phyloP scores from a whole-genome alignment of 306 rosid species.

The Prunus mira region DNA sequence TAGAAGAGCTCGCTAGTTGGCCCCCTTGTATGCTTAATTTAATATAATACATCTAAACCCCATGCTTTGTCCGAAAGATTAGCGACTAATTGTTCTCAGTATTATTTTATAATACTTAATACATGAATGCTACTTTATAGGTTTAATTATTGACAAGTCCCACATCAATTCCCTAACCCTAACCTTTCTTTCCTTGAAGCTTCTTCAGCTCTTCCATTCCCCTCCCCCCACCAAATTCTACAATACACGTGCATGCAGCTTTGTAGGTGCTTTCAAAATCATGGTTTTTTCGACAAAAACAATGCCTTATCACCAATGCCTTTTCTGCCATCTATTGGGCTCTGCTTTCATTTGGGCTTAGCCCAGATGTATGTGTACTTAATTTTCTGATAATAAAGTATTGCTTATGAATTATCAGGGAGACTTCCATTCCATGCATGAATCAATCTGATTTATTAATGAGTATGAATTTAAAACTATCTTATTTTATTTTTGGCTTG shows the following conservation, averaged over 20 bases:
- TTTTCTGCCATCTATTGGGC: not conserved
- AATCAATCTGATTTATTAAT: not conserved
- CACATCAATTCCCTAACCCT: not conserved
- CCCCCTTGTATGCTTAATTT: not conserved
- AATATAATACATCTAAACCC: constrained; percentile 9
- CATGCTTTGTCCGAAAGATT: not conserved
- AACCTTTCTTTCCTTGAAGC: constrained; percentile 39
- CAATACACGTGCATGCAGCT: constrained; percentile 5
- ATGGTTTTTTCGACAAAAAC: constrained; percentile 6
- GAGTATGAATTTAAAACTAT: not conserved
- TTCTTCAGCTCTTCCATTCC: constrained; percentile 30
- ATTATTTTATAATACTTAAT: not conserved
- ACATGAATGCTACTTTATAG: not conserved
- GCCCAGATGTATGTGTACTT: not conserved
- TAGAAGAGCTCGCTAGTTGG: not conserved
- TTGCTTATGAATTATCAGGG: not conserved
- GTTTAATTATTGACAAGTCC: constrained; percentile 22
- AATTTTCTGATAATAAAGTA: not conserved
- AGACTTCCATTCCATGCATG: not conserved
- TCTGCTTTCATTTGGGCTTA: not conserved
- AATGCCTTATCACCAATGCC: constrained; percentile 2
- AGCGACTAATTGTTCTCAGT: not conserved
- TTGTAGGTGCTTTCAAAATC: constrained; percentile 8
- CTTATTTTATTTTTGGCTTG: not conserved
- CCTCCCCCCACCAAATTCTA: constrained; percentile 20